Base-by-base conservation (phyloP, 1,284 basidiomycete genomes). In the Chiua sp. region DNA sequence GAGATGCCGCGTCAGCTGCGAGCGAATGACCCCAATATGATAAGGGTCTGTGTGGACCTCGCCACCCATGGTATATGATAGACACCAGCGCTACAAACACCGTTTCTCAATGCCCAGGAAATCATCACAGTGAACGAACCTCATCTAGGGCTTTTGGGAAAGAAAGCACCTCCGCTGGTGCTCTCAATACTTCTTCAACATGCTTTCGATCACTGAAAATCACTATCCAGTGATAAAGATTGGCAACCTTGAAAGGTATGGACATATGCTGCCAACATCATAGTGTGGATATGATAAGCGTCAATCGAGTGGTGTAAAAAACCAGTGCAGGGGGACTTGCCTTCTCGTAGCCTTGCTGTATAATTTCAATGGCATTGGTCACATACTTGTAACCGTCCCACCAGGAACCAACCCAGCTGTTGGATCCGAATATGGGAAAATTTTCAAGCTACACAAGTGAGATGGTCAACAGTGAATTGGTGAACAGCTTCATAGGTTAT, bases 121-220 rank as follows among this genome's bases (percentile, higher is more conserved):
- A 39, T 39, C 37, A 20, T 39, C 37, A 18, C 3, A 13, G 13
- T 8, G 8, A 2, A 53, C 70, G 51, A 56, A 80, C 81, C 11
- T 79, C 77, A 15, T 69, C 59, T 2, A 67, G 39, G 0, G 75
- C 79, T 18, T 74, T 75, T 0, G 59, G 18, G 42, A 77, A 72
- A 0, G 79, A 82, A 10, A 83, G 57, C 4, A 69, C 62, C 18
- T 79, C 75, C 23, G 79, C 79, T 0, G 74, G 67, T 2, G 78
- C 76, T 37, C 68, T 77, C 3, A 75, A 68, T 15, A 84, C 51
- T 47, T 85, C 82, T 4, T 81, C 78, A 10, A 80, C 64, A 20
- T 76, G 62, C n/a, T 71, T 63, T 0, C 62, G 69, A 7, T 68
- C 75, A 32, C 66, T 75, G 2, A 81, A 58, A 28, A 84, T 47